Conservation (phyloP, 1,139 yeast genomes). For the Magnusiomyces magnusii region DNA sequence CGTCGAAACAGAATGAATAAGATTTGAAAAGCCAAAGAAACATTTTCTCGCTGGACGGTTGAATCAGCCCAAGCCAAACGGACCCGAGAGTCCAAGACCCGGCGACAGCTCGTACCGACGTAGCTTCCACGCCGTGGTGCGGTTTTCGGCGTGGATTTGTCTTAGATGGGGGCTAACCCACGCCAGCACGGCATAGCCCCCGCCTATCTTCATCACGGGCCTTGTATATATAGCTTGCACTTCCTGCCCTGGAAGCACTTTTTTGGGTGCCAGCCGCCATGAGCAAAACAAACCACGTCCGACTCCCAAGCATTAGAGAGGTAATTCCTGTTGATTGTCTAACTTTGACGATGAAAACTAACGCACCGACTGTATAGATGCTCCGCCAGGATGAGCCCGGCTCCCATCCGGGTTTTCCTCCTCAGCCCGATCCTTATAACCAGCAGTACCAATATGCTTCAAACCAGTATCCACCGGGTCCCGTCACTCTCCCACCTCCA, state of each 20-base stretch:
- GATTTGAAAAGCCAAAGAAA: too few species aligned
- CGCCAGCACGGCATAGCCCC: neutral
- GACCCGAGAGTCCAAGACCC: too few species aligned
- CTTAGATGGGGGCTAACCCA: neutral
- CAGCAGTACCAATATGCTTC: neutral
- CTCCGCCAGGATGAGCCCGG: neutral
- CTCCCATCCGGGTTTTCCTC: neutral
- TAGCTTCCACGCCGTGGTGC: too few species aligned
- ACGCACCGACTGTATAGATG: neutral
- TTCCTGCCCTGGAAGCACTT: neutral
- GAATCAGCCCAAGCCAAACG: too few species aligned
- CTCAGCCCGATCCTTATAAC: neutral
- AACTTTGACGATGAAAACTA: neutral
- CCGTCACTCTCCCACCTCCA: neutral
- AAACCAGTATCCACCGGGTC: neutral
- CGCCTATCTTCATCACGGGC: neutral
- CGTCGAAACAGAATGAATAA: too few species aligned
- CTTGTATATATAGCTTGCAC: neutral
- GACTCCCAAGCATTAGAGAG: constrained; percentile 10
- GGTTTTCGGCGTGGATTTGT: neutral
- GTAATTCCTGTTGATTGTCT: neutral
- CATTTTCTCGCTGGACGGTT: too few species aligned
- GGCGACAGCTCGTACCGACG: too few species aligned
- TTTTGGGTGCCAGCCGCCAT: neutral
- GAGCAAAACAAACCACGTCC: constrained; percentile 2